Evolutionary conservation across 2,329 filamentous ascomycete genomes (phyloP).

Genomic region (Torrubiellomyces zombiae): DNA sequence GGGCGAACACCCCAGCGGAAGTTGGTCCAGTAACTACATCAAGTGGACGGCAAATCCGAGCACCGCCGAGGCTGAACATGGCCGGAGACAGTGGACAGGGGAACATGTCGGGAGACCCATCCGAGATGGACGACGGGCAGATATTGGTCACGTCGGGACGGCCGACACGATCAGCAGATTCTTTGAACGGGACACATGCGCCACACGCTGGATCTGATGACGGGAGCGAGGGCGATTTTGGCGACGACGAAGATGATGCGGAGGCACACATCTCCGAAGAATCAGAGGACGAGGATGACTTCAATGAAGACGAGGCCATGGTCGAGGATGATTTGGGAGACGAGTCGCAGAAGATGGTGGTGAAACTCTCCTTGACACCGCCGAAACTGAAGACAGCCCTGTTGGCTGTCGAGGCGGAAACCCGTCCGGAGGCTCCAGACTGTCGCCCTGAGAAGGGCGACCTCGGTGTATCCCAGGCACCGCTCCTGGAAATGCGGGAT

Average conservation of each 20-base stretch:
- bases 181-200: no score
- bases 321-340: slow-evolving; percentile 35
- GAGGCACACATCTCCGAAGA: slow-evolving; percentile 49
- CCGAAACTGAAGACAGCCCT: slow-evolving; percentile 19
- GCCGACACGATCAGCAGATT: slow-evolving; percentile 30
- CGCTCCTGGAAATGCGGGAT: slow-evolving; percentile 12
- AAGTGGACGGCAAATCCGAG: slow-evolving; percentile 71
- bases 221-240: slow-evolving; percentile 58
- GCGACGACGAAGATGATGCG: slow-evolving; percentile 56
- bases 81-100: slow-evolving; percentile 28
- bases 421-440: slow-evolving; percentile 8
- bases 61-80: slow-evolving; percentile 48
- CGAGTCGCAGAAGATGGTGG: slow-evolving; percentile 45
- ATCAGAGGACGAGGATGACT: slow-evolving; percentile 40
- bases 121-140: slow-evolving; percentile 21
- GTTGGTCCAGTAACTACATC: slow-evolving; percentile 52
- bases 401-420: slow-evolving; percentile 7
- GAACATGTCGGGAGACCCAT: slow-evolving; percentile 28
- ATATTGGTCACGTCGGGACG: slow-evolving; percentile 28
- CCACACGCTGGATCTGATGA: slow-evolving; percentile 40
- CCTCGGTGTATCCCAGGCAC: slow-evolving; percentile 4
- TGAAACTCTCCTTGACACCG: slow-evolving; percentile 47
- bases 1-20: slow-evolving; percentile 57
- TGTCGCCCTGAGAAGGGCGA: slow-evolving; percentile 6
- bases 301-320: slow-evolving; percentile 40